Percentiles rank a stretch among this genome's conserved stretches.
Evolutionary conservation across 345 rosid genomes (phyloP).

Genomic region (Syzygium aromaticum): DNA sequence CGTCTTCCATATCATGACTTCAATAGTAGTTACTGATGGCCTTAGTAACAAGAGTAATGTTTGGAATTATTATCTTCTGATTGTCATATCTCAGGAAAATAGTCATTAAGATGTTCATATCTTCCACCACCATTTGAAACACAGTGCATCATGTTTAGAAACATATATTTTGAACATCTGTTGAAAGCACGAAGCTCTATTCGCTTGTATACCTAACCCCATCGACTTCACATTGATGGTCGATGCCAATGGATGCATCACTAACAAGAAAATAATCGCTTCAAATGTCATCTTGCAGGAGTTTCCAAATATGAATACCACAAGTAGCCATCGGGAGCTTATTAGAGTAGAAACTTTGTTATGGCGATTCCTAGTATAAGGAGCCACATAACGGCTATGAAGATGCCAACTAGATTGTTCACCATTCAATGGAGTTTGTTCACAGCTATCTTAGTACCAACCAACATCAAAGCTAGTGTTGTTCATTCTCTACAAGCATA

Average conservation of each 20-base stretch:
- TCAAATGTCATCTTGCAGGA: too few relatives aligned
- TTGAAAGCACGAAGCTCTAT: too few relatives aligned
- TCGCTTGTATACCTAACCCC: too few relatives aligned
- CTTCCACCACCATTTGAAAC: conserved; percentile 30
- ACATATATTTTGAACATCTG: not conserved
- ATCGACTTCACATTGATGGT: too few relatives aligned
- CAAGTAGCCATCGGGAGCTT: too few relatives aligned
- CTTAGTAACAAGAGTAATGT: conserved; percentile 23
- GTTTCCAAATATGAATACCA: too few relatives aligned
- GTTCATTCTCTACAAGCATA: conserved; percentile 20
- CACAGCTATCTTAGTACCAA: conserved; percentile 30
- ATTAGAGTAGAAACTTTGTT: too few relatives aligned
- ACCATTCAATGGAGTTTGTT: too few relatives aligned
- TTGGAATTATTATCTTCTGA: conserved; percentile 16
- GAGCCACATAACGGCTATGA: too few relatives aligned
- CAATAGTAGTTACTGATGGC: conserved; percentile 25
- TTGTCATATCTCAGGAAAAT: conserved; percentile 6
- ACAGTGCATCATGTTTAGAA: not conserved
- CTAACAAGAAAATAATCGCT: not conserved
- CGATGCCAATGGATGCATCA: conserved; percentile 15
- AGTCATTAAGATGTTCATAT: conserved; percentile 32
- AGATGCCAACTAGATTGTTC: too few relatives aligned
- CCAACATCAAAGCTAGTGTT: too few relatives aligned
- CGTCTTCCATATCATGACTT: conserved; percentile 34
- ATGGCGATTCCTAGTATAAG: too few relatives aligned